Percentiles rank a stretch among this genome's conserved stretches.
Evolutionary conservation across 441 rosid genomes (phyloP).

Genomic region (Arabidopsis lyrata): DNA sequence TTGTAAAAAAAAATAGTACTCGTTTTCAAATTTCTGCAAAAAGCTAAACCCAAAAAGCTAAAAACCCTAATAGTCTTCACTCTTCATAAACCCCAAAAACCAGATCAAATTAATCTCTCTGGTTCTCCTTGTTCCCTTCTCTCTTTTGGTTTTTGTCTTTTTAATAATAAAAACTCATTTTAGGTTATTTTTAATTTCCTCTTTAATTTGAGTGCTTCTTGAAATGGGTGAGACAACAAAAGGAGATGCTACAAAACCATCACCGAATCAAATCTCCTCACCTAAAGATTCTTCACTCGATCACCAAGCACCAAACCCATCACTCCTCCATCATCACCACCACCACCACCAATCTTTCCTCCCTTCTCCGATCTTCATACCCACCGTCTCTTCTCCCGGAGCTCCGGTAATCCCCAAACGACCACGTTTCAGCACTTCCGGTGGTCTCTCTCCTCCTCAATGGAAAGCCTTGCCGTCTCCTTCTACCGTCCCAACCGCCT

Average conservation of each 20-base stretch:
- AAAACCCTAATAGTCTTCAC: slow-evolving; percentile 44
- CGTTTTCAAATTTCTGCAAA: slow-evolving; percentile 36
- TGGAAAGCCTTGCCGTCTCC: slow-evolving; percentile 86
- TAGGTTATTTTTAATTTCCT: slow-evolving; percentile 18
- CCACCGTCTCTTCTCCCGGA: slow-evolving; percentile 55
- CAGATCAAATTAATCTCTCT: slow-evolving; percentile 36
- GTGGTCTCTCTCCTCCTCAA: slow-evolving; percentile 50
- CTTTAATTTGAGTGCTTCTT: slow-evolving; percentile 53
- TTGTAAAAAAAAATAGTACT: slow-evolving; percentile 4
- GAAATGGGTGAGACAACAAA: slow-evolving; percentile 79
- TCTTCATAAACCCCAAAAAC: slow-evolving; percentile 47
- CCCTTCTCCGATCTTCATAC: slow-evolving; percentile 66
- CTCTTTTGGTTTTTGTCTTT: background rate
- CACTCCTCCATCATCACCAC: slow-evolving; percentile 42
- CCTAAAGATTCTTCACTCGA: slow-evolving; percentile 67
- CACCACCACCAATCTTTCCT: slow-evolving; percentile 59
- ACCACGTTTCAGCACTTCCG: slow-evolving; percentile 57
- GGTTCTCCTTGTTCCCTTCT: slow-evolving; percentile 44
- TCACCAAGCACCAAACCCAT: slow-evolving; percentile 57
- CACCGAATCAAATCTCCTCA: slow-evolving; percentile 51
- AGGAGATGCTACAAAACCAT: slow-evolving; percentile 61
- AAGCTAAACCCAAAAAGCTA: slow-evolving; percentile 33
- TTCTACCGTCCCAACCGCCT: slow-evolving; percentile 44
- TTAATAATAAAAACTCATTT: slow-evolving; percentile 36
- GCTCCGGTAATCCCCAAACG: slow-evolving; percentile 67